Percentiles rank a stretch among this genome's conserved stretches.
Evolutionary conservation across 495 filamentous ascomycete genomes (phyloP).

Genomic region (Cercophora sp.): DNA sequence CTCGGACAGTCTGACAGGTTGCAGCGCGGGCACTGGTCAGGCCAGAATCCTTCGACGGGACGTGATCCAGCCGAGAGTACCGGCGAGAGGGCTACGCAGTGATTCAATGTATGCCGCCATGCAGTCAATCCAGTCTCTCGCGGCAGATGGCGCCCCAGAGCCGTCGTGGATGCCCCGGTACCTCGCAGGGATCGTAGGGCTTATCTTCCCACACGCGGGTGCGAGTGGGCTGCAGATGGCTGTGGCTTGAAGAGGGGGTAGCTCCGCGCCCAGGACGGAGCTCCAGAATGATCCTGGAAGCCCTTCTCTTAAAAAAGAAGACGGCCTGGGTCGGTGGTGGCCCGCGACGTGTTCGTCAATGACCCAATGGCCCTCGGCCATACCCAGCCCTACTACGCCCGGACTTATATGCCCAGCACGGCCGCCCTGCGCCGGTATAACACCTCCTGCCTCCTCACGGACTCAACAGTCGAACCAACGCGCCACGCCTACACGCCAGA

Average conservation of each 20-base stretch:
- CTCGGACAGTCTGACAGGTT: not conserved
- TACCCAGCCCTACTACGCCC: no score
- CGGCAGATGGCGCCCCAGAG: no score
- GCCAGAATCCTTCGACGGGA: not conserved
- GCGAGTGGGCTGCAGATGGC: not conserved
- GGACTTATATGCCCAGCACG: no score
- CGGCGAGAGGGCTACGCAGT: no score
- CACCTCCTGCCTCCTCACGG: not conserved
- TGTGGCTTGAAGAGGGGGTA: constrained; percentile 2
- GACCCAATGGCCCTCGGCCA: no score
- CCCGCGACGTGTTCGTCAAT: no score
- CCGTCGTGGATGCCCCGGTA: no score
- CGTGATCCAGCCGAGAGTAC: not conserved
- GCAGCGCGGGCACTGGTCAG: not conserved
- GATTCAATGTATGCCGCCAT: no score
- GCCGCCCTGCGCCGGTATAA: not conserved
- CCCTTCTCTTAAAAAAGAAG: constrained; percentile 5
- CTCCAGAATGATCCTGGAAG: not conserved
- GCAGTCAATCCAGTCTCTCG: no score
- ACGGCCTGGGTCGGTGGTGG: no score
- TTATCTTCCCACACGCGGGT: constrained; percentile 1
- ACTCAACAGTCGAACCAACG: not conserved
- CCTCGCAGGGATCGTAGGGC: constrained; percentile 11
- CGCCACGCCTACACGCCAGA: no score
- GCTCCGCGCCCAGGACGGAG: constrained; percentile 2